Base-by-base conservation (phyloP, 805 yeast species). In the Candida incommunis region DNA sequence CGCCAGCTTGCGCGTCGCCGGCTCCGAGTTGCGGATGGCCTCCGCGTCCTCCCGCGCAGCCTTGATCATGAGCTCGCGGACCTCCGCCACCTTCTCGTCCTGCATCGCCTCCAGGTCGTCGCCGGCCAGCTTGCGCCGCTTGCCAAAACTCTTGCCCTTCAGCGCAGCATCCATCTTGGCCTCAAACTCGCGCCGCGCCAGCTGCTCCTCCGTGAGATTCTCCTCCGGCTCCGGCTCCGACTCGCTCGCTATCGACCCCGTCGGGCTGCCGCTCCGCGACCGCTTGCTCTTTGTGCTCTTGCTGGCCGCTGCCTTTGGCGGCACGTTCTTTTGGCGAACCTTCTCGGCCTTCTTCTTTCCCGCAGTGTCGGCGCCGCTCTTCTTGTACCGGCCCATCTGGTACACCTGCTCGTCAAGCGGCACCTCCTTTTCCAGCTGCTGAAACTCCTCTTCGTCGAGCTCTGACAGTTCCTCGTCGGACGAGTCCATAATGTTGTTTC, bases 21-120 rank as follows among this genome's bases (percentile, higher is more conserved):
- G 82, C 53, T 66, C 68, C 29, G 81, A 80, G 53, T 77, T 74
- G 42, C 74, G 67, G 48, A 74, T 70, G 48, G 70, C 65, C 47
- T 75, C 79, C 11, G 70, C 70, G 44, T 68, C 72, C 42, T 68
- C 69, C 48, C 71, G 59, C 1, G 82, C 82, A 23, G 76, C 75
- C 54, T 78, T 75, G 55, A 87, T 83, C 99, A 92, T 92, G 62
- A 76, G 77, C 54, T 82, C 87, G 52, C 94, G 84, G 53, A 92
- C 70, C 49, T 73, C 72, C 44, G 85, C 78, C 51, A 92, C 84
- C 48, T 76, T 74, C 58, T 88, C 96, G 69, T 92, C 99, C 60
- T 88, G 94, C 80, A 85, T 82, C 57, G 86, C 80, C 60, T 94
- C 97, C 52, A 92, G 67, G 65, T 92, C 98, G 58, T 86, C 95